Evolutionary conservation across 1,284 basidiomycete species (phyloP).

Genomic region (Moesziomyces aphidis): DNA sequence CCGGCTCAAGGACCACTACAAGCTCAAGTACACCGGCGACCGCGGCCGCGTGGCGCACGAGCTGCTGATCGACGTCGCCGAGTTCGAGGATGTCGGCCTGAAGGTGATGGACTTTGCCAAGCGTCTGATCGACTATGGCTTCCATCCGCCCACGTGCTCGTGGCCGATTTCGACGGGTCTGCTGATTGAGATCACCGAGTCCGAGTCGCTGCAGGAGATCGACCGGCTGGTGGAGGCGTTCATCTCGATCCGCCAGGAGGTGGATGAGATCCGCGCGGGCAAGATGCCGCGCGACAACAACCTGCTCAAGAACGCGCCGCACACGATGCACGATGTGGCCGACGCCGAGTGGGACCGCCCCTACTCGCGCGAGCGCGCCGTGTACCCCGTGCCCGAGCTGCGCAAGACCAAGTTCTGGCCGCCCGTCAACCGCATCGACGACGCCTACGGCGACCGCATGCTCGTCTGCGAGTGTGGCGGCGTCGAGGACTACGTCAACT

Average conservation of each 20-base stretch:
- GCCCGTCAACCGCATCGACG: conserved; percentile 59
- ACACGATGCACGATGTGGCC: conserved; percentile 82
- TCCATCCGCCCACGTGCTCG: conserved; percentile 65
- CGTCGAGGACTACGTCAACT: conserved; percentile 53
- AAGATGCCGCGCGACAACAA: conserved; percentile 76
- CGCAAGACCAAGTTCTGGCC: conserved; percentile 65
- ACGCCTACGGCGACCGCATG: conserved; percentile 58
- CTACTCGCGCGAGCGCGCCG: conserved; percentile 58
- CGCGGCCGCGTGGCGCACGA: conserved; percentile 95
- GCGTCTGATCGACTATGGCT: conserved; percentile 77
- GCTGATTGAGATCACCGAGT: conserved; percentile 66
- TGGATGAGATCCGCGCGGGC: conserved; percentile 85
- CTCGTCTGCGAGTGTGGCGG: conserved; percentile 58
- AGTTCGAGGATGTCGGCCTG: conserved; percentile 87
- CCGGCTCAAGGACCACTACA: conserved; percentile 86
- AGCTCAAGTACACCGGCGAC: conserved; percentile 86
- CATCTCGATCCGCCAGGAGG: conserved; percentile 93
- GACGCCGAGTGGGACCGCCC: conserved; percentile 82
- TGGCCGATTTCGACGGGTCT: conserved; percentile 67
- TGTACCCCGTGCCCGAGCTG: conserved; percentile 57
- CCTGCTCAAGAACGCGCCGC: conserved; percentile 91
- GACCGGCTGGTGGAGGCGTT: conserved; percentile 92
- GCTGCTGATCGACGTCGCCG: conserved; percentile 91
- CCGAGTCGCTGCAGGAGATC: conserved; percentile 62
- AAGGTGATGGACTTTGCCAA: conserved; percentile 97